Evolutionary conservation across 345 rosid genomes (phyloP), one percentile per base, ranked within the genome.

Genomic region (Gossypium arboreum): DNA sequence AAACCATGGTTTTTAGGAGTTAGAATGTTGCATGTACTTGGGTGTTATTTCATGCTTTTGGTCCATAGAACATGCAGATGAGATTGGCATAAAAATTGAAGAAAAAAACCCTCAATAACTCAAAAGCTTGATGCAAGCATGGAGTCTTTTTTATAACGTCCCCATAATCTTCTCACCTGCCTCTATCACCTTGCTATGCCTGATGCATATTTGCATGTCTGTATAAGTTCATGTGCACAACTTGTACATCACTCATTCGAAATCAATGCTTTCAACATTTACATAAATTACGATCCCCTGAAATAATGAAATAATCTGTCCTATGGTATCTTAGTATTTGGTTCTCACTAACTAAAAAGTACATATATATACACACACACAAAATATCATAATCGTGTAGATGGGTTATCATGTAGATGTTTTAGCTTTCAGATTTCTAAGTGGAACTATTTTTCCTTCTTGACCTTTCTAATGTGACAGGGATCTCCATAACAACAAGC

Each of bases 401-500:
- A 39, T 3, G 51, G 13, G 17, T 64, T 56, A 56, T 13, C 7
- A n/a, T 12, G 17, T 41, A 41, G 52, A 55, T 54, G 1, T 34
- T 48, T 68, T 50, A 47, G 20, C 59, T 54, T 39, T 52, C 22
- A 71, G 16, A 29, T 4, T 41, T 48, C 22, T 51, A 29, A 50
- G n/a, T 51, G 58, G 12, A 48, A 34, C 50, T 27, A 34, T 59
- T 22, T 64, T 45, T 73, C 12, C 51, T 50, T 25, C 25, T 64
- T 60, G 59, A 25, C 60, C n/a, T 70, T n/a, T 24, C 16, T 52
- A 70, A 16, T n/a, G 47, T 52, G 22, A 16, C 88, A 93, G 98
- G 88, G 99, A 95, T 88, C 91, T 95, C 29, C 99, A 93, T 81
- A 95, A 90, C 82, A 93, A 95, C 88, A 95, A 93, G 84, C 58